Conservation (phyloP, 805 yeast species). For the Hanseniaspora opuntiae region DNA sequence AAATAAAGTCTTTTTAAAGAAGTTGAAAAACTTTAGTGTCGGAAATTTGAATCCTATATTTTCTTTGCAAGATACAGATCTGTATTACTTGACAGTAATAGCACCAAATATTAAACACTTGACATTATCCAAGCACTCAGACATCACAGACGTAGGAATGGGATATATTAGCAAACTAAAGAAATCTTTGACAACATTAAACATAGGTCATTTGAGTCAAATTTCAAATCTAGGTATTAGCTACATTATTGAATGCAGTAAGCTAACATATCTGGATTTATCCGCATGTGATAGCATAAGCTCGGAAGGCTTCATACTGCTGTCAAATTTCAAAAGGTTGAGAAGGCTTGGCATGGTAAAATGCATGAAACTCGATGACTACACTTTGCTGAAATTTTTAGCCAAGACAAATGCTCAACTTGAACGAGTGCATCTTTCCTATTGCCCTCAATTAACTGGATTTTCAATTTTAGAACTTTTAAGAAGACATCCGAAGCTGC, state of each 20-base stretch:
- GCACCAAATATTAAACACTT: slow-evolving; percentile 8
- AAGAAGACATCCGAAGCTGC: slow-evolving; percentile 4
- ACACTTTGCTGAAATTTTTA: neutral
- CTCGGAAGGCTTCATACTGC: neutral
- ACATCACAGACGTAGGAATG: neutral
- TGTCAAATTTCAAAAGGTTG: neutral
- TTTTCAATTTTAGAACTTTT: slow-evolving; percentile 7
- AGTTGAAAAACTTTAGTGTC: slow-evolving; percentile 1
- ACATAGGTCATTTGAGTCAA: slow-evolving; percentile 4
- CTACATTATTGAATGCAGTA: neutral
- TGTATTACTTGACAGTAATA: neutral
- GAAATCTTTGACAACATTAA: slow-evolving; percentile 2
- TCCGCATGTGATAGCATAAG: slow-evolving; percentile 5
- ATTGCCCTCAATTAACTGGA: slow-evolving; percentile 1
- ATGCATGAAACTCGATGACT: slow-evolving; percentile 5
- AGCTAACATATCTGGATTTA: slow-evolving; percentile 2
- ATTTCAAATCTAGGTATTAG: neutral
- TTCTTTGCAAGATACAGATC: slow-evolving; percentile 2
- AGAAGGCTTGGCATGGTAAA: slow-evolving; percentile 8
- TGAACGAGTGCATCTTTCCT: slow-evolving; percentile 7
- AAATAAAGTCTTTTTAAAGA: neutral
- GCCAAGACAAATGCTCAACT: slow-evolving; percentile 1
- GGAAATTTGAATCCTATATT: neutral
- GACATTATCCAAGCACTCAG: neutral
- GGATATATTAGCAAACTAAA: neutral